phyloP scores from a whole-genome alignment of 169 alveolate genomes.

The Sarcocystis neurona region DNA sequence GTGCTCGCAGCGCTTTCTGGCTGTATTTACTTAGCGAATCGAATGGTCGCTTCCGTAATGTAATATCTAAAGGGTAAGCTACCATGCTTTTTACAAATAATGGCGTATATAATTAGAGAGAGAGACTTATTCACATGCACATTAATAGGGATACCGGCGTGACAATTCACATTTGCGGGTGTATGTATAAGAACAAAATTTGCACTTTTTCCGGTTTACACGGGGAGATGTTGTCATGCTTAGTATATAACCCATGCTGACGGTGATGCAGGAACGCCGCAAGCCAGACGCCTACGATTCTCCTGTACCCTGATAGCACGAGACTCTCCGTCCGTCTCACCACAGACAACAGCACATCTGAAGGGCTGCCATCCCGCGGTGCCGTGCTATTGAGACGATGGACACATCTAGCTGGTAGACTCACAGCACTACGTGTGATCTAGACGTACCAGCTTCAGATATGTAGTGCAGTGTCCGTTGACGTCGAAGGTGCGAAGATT shows the following conservation, averaged over 20 bases:
- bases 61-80: slow-evolving; percentile 65
- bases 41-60: slow-evolving; percentile 60
- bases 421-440: background rate
- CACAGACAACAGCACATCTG: slow-evolving; percentile 58
- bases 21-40: slow-evolving; percentile 64
- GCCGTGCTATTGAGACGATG: slow-evolving; percentile 61
- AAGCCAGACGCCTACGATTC: slow-evolving; percentile 62
- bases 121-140: no score
- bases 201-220: no score
- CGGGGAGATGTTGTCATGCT: no score
- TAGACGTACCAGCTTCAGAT: background rate
- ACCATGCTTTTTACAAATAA: no score
- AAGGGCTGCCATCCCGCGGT: slow-evolving; percentile 62
- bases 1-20: slow-evolving; percentile 62
- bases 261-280: slow-evolving; percentile 51
- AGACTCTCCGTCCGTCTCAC: slow-evolving; percentile 62
- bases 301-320: slow-evolving; percentile 58
- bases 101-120: no score
- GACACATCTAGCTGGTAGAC: slow-evolving; percentile 63
- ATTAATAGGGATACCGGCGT: no score
- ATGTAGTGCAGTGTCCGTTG: slow-evolving; percentile 31
- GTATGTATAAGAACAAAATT: no score
- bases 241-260: no score
- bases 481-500: slow-evolving; percentile 29
- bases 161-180: no score